phyloP scores from a whole-genome alignment of 2,329 filamentous ascomycete genomes.

The Bipolaris victoriae region DNA sequence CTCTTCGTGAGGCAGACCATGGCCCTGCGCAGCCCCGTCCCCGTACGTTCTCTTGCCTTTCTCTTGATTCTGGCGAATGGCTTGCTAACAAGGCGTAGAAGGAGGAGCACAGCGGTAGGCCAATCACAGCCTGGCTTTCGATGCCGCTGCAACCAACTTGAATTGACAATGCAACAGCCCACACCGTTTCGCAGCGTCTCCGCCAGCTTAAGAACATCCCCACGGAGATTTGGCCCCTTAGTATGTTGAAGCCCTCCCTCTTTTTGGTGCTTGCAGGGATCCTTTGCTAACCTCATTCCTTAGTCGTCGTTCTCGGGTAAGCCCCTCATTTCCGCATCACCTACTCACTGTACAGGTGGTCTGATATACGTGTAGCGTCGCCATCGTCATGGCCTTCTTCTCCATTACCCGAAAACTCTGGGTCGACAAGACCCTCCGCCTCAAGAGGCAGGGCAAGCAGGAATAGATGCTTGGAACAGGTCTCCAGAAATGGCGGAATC shows the following conservation, averaged over 20 bases:
- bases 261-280: neutral
- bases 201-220: conserved; percentile 89
- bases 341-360: conserved; percentile 15
- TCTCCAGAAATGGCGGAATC: conserved; percentile 7
- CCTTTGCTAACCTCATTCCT: conserved; percentile 25
- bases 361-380: conserved; percentile 56
- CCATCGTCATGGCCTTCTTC: conserved; percentile 80
- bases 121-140: conserved; percentile 25
- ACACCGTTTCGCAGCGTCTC: conserved; percentile 95
- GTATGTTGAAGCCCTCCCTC: conserved; percentile 60
- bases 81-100: conserved; percentile 60
- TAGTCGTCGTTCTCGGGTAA: conserved; percentile 86
- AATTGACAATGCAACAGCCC: conserved; percentile 64
- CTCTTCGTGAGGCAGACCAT: conserved; percentile 55
- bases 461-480: conserved; percentile 29
- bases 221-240: conserved; percentile 91
- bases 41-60: conserved; percentile 62
- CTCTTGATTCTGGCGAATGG: neutral
- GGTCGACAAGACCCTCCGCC: conserved; percentile 90
- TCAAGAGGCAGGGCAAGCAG: conserved; percentile 67
- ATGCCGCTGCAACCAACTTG: conserved; percentile 7
- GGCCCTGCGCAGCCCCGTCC: conserved; percentile 64
- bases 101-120: conserved; percentile 68
- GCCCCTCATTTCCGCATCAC: conserved; percentile 41
- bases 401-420: conserved; percentile 81